Percentiles rank a stretch among this genome's conserved stretches.
These are phyloP conservation scores for Penicillium daleae DNA, from an alignment of 495 filamentous ascomycete species.

Conservation along the genomic window DNA sequence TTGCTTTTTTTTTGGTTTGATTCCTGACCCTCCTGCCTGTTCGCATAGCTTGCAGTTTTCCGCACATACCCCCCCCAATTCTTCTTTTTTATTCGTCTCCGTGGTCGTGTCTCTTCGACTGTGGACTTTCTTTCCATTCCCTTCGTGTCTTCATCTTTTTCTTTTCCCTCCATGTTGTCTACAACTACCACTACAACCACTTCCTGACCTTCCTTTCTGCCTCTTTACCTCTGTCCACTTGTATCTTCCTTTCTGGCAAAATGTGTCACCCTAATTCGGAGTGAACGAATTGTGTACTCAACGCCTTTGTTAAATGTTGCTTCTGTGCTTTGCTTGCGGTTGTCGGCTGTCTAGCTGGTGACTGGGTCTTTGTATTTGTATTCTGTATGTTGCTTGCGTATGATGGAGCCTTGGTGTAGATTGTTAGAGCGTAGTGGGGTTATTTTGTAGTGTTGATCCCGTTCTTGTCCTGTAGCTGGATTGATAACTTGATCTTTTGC, in stretches of 20 bases:
- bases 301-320: constrained; percentile 2
- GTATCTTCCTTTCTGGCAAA: constrained; percentile 18
- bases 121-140: constrained; percentile 32
- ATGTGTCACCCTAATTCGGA: constrained; percentile 8
- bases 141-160: constrained; percentile 23
- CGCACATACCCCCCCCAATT: constrained; percentile 30
- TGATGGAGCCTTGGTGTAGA: background rate
- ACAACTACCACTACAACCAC: background rate
- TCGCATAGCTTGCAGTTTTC: constrained; percentile 35
- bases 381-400: background rate
- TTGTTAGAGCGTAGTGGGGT: background rate
- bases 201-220: constrained; percentile 18
- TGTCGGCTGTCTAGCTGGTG: background rate
- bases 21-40: constrained; percentile 25
- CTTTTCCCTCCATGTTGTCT: background rate
- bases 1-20: constrained; percentile 7
- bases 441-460: background rate
- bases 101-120: constrained; percentile 23
- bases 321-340: constrained; percentile 5
- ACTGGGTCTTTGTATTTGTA: background rate
- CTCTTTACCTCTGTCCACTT: constrained; percentile 7
- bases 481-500: background rate
- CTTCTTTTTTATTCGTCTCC: constrained; percentile 25
- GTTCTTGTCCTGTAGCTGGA: background rate
- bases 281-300: constrained; percentile 12